phyloP scores from a whole-genome alignment of 371 early-diverging fungal genomes.

The Haplosporangium sp. region DNA sequence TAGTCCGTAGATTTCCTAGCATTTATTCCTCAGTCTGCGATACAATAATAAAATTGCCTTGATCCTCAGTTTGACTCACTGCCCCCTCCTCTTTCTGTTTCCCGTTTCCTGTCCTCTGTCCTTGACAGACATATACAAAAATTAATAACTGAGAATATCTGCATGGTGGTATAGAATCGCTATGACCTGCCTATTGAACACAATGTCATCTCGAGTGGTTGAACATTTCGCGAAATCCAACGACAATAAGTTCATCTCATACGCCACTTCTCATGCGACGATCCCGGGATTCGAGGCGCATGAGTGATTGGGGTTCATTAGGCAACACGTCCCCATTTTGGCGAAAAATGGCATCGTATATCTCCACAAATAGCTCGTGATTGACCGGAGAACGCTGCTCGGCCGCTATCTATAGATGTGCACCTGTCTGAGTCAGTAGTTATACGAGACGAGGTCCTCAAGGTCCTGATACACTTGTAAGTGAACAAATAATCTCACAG shows the following conservation, averaged over 20 bases:
- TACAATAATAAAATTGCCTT: no score
- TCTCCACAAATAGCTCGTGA: conserved; percentile 7
- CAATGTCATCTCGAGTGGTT: conserved; percentile 15
- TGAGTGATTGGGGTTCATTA: conserved; percentile 4
- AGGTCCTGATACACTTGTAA: conserved; percentile 10
- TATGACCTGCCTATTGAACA: conserved; percentile 16
- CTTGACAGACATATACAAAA: no score
- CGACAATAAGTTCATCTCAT: conserved; percentile 12
- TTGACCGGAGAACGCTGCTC: conserved; percentile 4
- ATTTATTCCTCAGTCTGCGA: no score
- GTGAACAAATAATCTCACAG: neutral
- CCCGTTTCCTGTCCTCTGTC: no score
- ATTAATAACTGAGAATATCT: neutral
- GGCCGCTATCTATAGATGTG: conserved; percentile 1
- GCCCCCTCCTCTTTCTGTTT: no score
- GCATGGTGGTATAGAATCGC: conserved; percentile 9
- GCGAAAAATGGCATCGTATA: conserved; percentile 2
- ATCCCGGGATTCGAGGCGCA: conserved; percentile 22
- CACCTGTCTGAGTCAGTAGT: conserved; percentile 1
- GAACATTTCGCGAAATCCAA: conserved; percentile 7
- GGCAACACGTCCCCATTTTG: conserved; percentile 1
- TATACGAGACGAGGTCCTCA: conserved; percentile 2
- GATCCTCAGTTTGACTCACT: no score
- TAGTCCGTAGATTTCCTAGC: no score
- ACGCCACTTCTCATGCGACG: conserved; percentile 12